Base-by-base conservation (phyloP, 495 filamentous ascomycete genomes). In the Hypoxylon crocopeplum region DNA sequence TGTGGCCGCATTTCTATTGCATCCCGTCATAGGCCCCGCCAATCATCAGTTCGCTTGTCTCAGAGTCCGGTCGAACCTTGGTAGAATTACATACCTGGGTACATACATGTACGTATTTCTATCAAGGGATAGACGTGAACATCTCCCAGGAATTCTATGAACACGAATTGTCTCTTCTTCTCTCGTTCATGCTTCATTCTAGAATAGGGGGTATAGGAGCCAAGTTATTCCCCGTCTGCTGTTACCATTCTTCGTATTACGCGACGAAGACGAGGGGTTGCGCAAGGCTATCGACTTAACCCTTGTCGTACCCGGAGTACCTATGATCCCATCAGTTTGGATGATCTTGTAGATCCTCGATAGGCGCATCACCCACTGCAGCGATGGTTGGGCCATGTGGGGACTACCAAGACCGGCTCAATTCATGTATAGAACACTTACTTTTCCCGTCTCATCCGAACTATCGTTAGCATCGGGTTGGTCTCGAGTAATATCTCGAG, bases 251-350 rank as follows among this genome's bases (percentile, higher is more conserved):
- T 63, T 63, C 59, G 59, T 63, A 56, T 63, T 54, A 8, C 4
- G 33, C 17, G 5, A 40, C 38, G 27, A 58, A 30, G 52, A 45
- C 53, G 40, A 54, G 37, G 38, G 53, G 30, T 34, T 32, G 7
- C 15, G 36, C 42, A 57, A 33, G 48, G 47, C 42, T 49, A 45
- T n/a, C 36, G 25, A 21, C 32, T 42, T 40, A 29, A 57, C 53
- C 48, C 48, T 53, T 58, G 59, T 56, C n/a, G n/a, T n/a, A n/a
- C n/a, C n/a, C n/a, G n/a, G n/a, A 46, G 42, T 67, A 60, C 48
- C 37, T 52, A 55, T 62, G 58, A 70, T 65, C 68, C 68, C 68
- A 65, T 57, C 37, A 48, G 60, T 59, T 33, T 68, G 57, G 64
- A 51, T 33, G 61, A 66, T 66, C 64, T 63, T 51, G 54, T 29